A percentile compares a stretch with the other conserved stretches of the same genome.
phyloP scores from a whole-genome alignment of 345 rosid species.

The Cardamine chenopodiifolia region DNA sequence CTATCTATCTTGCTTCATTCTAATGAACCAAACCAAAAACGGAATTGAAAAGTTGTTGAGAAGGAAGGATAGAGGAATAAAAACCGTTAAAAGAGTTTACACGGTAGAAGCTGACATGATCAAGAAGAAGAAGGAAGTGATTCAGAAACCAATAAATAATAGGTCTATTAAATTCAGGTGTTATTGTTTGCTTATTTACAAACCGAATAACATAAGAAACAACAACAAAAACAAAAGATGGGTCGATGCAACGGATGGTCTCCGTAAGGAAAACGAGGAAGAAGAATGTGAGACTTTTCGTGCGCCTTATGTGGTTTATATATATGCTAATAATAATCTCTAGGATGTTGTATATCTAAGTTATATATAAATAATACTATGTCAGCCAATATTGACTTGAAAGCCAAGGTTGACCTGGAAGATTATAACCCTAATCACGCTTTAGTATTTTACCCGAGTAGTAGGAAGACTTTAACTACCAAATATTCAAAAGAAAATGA shows the following conservation, averaged over 20 bases:
- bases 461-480: constrained; percentile 1
- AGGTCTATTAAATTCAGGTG: background rate
- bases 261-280: constrained; percentile 27
- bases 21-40: background rate
- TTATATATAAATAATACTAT: background rate
- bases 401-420: constrained; percentile 39
- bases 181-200: background rate
- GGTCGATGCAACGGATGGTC: constrained; percentile 12
- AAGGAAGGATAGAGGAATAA: background rate
- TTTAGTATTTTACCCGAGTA: background rate
- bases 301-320: constrained; percentile 32
- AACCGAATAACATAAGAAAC: constrained; percentile 13
- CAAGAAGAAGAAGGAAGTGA: constrained; percentile 24
- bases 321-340: background rate
- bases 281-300: constrained; percentile 33
- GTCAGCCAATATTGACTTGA: constrained; percentile 29
- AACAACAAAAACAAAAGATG: background rate
- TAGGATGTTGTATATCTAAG: background rate
- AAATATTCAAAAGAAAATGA: constrained; percentile 12
- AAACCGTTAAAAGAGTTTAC: background rate
- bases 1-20: background rate
- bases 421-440: constrained; percentile 21
- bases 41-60: background rate
- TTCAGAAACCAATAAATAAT: background rate
- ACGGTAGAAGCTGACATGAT: constrained; percentile 26